Evolutionary conservation across 495 filamentous ascomycete genomes (phyloP), one percentile per base, ranked within the genome.

Genomic region (Trichoderma asperelloides): DNA sequence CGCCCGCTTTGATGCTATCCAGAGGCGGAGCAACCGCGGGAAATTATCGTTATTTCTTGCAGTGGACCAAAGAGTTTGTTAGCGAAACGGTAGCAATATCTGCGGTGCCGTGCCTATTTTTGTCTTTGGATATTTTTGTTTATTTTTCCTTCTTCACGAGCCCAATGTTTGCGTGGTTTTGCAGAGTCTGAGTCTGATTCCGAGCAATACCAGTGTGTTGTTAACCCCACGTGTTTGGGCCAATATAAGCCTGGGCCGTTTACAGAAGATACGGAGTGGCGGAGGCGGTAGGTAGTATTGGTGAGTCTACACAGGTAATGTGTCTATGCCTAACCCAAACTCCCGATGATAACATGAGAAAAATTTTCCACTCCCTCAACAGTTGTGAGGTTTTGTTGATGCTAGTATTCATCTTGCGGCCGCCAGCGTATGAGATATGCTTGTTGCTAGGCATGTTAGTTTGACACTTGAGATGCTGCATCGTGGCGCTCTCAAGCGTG

Each of bases 41-140:
- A 60, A 60, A 60, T 60, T 28, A 60, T 60, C 55, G 55, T 60
- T 25, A 60, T 60, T 60, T 60, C 55, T 60, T 60, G 25, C 55
- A 30, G 55, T 60, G 55, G 55, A 60, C 55, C 55, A 60, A 30
- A 60, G 6, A 23, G 27, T 3, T 18, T 15, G 25, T 60, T 13
- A 30, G 23, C 55, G 47, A 60, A 30, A 27, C 27, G 23, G 27
- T 60, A 18, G 25, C 55, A 60, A 23, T n/a, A 51, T 51, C 47
- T 23, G 18, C 16, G 23, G 2, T n/a, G n/a, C 47, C 47, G 18
- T 51, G n/a, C 18, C n/a, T 30, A 21, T 28, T 60, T 60, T 60
- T 60, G 27, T 27, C 27, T 28, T 15, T 60, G 8, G 27, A 12
- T 60, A 2, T 60, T 27, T 55, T 21, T 55, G 18, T 25, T 55